A percentile compares a stretch with the other conserved stretches of the same genome.
These are phyloP conservation scores for Mucor sp. DNA, from an alignment of 371 early-diverging fungal species.

Conservation along the genomic window DNA sequence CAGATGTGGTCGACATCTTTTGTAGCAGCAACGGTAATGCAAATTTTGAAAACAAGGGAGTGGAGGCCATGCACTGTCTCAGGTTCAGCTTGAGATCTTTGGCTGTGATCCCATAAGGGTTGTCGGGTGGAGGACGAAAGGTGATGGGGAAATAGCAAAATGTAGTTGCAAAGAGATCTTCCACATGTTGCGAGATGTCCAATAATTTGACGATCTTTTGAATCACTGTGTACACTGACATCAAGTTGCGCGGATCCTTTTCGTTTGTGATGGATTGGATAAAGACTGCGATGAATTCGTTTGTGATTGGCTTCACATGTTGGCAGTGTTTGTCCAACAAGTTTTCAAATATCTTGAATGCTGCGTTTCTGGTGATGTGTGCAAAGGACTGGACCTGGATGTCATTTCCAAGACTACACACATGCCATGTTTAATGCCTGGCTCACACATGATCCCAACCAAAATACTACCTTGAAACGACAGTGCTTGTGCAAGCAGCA, in stretches of 20 bases:
- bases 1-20: conserved; percentile 83
- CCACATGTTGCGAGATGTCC: conserved; percentile 74
- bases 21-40: conserved; percentile 84
- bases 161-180: conserved; percentile 83
- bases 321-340: conserved; percentile 34
- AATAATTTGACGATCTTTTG: conserved; percentile 64
- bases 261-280: conserved; percentile 92
- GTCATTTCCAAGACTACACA: neutral
- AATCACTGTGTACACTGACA: conserved; percentile 79
- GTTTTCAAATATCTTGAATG: conserved; percentile 45
- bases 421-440: neutral
- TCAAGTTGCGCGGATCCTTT: conserved; percentile 95
- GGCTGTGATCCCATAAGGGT: conserved; percentile 89
- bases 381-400: conserved; percentile 58
- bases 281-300: conserved; percentile 80
- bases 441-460: neutral
- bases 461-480: conserved; percentile 14
- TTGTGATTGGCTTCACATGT: conserved; percentile 34
- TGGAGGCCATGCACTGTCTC: conserved; percentile 64
- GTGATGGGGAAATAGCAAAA: conserved; percentile 99
- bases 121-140: conserved; percentile 91
- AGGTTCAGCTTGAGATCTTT: conserved; percentile 83
- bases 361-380: conserved; percentile 51
- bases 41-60: conserved; percentile 72
- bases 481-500: conserved; percentile 49